A percentile compares a stretch with the other conserved stretches of the same genome.
These are phyloP conservation scores for Erysimum cheiri DNA, from an alignment of 441 rosid genomes.

Conservation along the genomic window DNA sequence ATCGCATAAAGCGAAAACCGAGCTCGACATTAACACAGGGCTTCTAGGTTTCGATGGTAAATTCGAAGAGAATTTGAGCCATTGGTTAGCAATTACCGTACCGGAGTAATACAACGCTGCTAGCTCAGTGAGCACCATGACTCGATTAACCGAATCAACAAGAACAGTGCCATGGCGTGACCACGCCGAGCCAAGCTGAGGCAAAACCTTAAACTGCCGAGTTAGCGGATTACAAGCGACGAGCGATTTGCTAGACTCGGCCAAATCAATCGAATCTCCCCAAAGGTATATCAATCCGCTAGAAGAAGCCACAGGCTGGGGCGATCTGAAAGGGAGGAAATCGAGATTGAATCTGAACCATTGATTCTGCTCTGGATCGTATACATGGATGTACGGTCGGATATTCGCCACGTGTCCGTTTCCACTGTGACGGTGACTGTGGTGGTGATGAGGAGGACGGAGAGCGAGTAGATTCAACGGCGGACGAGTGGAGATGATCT, in stretches of 20 bases:
- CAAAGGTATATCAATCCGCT: conserved; percentile 73
- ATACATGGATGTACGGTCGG: conserved; percentile 57
- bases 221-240: conserved; percentile 81
- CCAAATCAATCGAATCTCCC: conserved; percentile 59
- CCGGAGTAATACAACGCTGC: conserved; percentile 68
- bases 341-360: conserved; percentile 71
- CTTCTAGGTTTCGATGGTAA: conserved; percentile 87
- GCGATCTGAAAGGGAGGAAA: conserved; percentile 75
- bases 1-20: conserved; percentile 78
- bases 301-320: conserved; percentile 74
- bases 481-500: conserved; percentile 58
- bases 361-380: conserved; percentile 59
- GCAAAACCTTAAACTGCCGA: conserved; percentile 67
- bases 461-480: conserved; percentile 72
- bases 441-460: conserved; percentile 66
- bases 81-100: conserved; percentile 43
- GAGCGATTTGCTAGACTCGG: conserved; percentile 66
- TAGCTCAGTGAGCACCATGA: conserved; percentile 79
- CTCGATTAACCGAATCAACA: conserved; percentile 67
- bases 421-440: conserved; percentile 43
- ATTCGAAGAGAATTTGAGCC: conserved; percentile 83
- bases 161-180: conserved; percentile 82
- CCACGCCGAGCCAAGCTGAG: conserved; percentile 93
- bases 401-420: conserved; percentile 26
- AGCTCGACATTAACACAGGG: conserved; percentile 64